Evolutionary conservation across 2,329 filamentous ascomycete species (phyloP).

Genomic region (Phaeoacremonium minimum): DNA sequence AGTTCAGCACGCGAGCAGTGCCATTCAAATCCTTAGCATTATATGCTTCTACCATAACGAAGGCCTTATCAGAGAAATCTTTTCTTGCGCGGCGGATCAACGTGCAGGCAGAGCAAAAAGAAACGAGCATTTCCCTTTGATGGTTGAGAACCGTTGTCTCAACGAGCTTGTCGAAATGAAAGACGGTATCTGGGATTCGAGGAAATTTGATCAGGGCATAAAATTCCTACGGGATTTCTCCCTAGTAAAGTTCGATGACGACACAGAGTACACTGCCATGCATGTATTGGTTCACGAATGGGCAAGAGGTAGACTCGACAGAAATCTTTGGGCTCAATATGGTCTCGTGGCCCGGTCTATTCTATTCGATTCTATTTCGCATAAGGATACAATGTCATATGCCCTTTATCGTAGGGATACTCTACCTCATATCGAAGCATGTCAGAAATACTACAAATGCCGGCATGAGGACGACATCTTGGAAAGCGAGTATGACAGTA

Average conservation of each 20-base stretch:
- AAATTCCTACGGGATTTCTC: constrained; percentile 11
- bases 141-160: constrained; percentile 1
- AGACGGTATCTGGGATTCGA: too few species aligned
- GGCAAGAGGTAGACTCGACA: constrained; percentile 11
- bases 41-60: constrained; percentile 23
- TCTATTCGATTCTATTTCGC: constrained; percentile 3
- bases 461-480: neutral
- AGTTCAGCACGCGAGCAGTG: constrained; percentile 10
- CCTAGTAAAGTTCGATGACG: constrained; percentile 10
- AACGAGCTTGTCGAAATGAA: constrained; percentile 1
- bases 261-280: constrained; percentile 9
- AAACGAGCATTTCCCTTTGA: neutral
- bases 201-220: constrained; percentile 1
- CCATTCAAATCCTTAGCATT: constrained; percentile 17
- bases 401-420: neutral
- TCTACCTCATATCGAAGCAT: neutral
- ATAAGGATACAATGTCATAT: neutral
- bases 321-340: neutral
- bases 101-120: constrained; percentile 3
- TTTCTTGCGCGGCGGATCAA: too few species aligned
- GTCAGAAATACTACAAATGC: neutral
- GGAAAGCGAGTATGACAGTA: neutral
- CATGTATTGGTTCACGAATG: constrained; percentile 17
- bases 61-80: constrained; percentile 8
- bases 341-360: constrained; percentile 1